A percentile compares a stretch with the other conserved stretches of the same genome.
phyloP scores from a whole-genome alignment of 148 eudicot species.

The Polygonum aviculare region DNA sequence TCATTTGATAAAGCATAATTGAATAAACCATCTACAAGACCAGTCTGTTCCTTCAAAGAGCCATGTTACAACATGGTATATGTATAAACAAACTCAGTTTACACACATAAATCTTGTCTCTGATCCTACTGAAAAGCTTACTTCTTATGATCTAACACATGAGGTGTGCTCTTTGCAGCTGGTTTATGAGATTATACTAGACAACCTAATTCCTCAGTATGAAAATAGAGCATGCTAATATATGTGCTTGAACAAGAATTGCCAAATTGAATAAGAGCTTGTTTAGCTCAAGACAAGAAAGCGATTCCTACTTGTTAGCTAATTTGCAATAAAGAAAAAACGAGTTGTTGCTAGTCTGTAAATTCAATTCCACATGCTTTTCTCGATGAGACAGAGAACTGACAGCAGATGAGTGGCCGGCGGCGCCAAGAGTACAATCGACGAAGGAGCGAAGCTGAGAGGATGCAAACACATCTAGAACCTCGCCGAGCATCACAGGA shows the following conservation, averaged over 20 bases:
- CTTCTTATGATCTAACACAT: neutral
- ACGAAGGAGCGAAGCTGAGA: conserved; percentile 49
- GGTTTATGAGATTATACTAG: neutral
- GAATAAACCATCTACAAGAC: neutral
- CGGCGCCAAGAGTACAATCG: conserved; percentile 94
- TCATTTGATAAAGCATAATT: neutral
- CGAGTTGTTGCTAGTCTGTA: neutral
- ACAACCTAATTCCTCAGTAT: neutral
- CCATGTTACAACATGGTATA: neutral
- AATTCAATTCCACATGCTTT: neutral
- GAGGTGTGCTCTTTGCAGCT: neutral
- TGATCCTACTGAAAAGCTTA: neutral
- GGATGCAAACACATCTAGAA: conserved; percentile 66
- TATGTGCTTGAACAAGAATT: neutral
- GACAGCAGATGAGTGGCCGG: conserved; percentile 84
- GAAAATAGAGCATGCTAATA: neutral
- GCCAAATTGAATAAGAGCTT: neutral
- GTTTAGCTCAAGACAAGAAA: neutral
- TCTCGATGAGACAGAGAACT: conserved; percentile 16
- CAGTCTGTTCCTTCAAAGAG: neutral
- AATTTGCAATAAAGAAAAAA: neutral
- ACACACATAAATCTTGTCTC: neutral
- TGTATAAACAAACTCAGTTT: neutral
- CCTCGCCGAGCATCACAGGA: conserved; percentile 90
- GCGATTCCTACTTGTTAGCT: neutral